phyloP scores from a whole-genome alignment of 805 yeast genomes.

The Kodamaea restingae region DNA sequence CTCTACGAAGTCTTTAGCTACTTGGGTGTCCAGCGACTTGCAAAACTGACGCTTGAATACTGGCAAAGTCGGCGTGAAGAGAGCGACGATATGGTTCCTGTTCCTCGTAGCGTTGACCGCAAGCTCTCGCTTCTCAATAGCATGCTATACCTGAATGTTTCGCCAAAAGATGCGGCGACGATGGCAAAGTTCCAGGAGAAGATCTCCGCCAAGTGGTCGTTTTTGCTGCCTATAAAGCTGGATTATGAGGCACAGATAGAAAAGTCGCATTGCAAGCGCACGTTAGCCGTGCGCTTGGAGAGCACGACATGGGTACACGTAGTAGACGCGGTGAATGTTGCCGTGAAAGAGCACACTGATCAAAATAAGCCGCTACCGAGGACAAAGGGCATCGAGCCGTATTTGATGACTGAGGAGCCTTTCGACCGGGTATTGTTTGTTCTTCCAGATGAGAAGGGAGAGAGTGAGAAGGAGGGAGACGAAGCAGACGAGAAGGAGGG shows the following conservation, averaged over 20 bases:
- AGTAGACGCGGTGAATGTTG: constrained; percentile 29
- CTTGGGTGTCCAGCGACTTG: constrained; percentile 46
- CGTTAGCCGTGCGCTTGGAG: not conserved
- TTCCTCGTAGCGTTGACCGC: constrained; percentile 9
- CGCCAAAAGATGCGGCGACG: not conserved
- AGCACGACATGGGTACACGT: constrained; percentile 25
- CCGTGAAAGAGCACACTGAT: constrained; percentile 28
- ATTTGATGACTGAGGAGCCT: constrained; percentile 45
- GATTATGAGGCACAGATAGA: constrained; percentile 26
- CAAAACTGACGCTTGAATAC: constrained; percentile 58
- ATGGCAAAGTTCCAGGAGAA: not conserved
- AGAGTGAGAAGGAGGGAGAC: not conserved
- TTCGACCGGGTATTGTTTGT: constrained; percentile 42
- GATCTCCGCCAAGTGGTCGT: constrained; percentile 18
- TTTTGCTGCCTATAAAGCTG: constrained; percentile 27
- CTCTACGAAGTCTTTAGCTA: constrained; percentile 49
- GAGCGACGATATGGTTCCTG: constrained; percentile 37
- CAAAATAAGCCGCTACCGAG: constrained; percentile 37
- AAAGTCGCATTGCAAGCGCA: constrained; percentile 10
- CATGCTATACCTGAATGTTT: not conserved
- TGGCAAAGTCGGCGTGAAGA: constrained; percentile 43
- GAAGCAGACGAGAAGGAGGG: not conserved
- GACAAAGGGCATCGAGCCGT: constrained; percentile 47
- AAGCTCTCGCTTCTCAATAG: constrained; percentile 6
- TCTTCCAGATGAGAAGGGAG: constrained; percentile 9